Evolutionary conservation across 192 early-diverging fungal species (phyloP), one percentile per base, ranked within the genome.

Genomic region (Physocladia obscura): DNA sequence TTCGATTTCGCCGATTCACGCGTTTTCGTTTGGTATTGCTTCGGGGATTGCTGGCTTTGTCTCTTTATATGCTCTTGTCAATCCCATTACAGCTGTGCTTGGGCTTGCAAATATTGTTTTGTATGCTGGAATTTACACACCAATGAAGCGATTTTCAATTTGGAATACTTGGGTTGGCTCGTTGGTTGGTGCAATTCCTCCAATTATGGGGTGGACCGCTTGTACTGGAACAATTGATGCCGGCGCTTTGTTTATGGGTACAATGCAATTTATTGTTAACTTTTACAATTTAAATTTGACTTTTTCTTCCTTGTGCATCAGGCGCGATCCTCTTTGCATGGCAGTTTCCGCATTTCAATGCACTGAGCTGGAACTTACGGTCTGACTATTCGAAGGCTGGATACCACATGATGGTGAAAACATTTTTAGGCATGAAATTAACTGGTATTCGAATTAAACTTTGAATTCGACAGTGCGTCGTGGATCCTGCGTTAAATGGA

Each of bases 311-410:
- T 36, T 1, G 27, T 30, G 1, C 15, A 15, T 19, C 32, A 60
- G 57, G 57, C 8, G 83, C 76, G 0, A 79, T 94, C 1, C 78
- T 98, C 40, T 98, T 93, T 77, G 90, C 94, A 0, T 98, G 97
- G 97, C 97, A 98, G 81, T 98, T 98, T 76, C 97, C 97, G 30
- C 97, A 98, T 73, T 98, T 98, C 74, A 98, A 98, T 78, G 85
- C 94, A 2, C 74, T 98, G 26, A 83, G 89, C 17, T 95, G 94
- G 90, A 94, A 93, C 55, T 80, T 98, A 49, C 81, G 94, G 1
- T 87, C 89, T 2, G 97, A 98, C 74, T 98, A 98, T 77, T 89
- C 92, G 6, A 97, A 96, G 74, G 97, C 97, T 1, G 97, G 97
- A 1, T 98, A 96, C 78, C 82, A 89, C 1, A 98, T 98, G 97